These are phyloP conservation scores for Fusarium anguioides DNA, from an alignment of 2,329 filamentous ascomycete genomes.

Conservation along the genomic window DNA sequence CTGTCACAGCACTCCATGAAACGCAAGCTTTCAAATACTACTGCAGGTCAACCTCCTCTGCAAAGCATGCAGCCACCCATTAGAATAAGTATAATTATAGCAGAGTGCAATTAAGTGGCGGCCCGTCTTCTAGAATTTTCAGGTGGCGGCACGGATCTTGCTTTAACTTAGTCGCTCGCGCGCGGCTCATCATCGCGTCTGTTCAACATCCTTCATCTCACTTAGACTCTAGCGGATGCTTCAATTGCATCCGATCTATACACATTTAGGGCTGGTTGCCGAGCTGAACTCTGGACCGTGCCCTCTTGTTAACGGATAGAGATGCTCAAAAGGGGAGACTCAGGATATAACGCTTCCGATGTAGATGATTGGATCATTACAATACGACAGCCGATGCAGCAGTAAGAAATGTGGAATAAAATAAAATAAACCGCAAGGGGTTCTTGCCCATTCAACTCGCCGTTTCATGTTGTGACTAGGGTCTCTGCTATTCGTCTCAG, in stretches of 20 bases:
- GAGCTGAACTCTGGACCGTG: constrained; percentile 9
- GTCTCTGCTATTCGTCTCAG: constrained; percentile 40
- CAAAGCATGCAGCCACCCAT: constrained; percentile 23
- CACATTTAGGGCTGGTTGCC: constrained; percentile 27
- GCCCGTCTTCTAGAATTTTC: constrained; percentile 34
- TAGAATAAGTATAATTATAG: neutral
- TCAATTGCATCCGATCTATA: constrained; percentile 8
- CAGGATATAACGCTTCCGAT: neutral
- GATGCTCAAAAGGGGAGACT: constrained; percentile 14
- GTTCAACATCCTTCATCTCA: constrained; percentile 32
- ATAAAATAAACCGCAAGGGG: constrained; percentile 27
- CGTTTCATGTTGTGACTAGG: constrained; percentile 41
- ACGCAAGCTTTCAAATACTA: constrained; percentile 14
- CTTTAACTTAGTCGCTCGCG: neutral
- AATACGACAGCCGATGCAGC: neutral
- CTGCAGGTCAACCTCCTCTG: constrained; percentile 21
- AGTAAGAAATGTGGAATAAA: constrained; percentile 4
- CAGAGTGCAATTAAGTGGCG: constrained; percentile 8
- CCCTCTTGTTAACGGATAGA: neutral
- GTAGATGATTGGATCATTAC: constrained; percentile 6
- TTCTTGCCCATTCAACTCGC: constrained; percentile 17
- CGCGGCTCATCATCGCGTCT: constrained; percentile 17
- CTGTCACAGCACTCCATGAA: constrained; percentile 28
- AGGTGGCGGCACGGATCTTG: constrained; percentile 14
- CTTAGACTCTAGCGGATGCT: constrained; percentile 1